Evolutionary conservation across 768 basidiomycete species (phyloP).

Genomic region (Suillus spraguei): DNA sequence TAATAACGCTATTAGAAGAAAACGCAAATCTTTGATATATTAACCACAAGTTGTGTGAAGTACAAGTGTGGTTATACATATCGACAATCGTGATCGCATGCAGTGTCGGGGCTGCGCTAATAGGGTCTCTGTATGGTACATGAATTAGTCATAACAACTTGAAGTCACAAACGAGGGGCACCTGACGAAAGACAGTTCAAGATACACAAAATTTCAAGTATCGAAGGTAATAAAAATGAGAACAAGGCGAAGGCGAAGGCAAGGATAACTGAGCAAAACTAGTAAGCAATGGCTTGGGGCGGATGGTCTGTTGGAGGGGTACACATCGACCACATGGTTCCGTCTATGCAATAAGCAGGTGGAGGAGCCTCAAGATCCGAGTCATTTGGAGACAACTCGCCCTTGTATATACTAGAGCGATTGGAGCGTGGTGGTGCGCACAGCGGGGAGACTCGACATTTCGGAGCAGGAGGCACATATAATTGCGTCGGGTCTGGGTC

Average conservation of each 20-base stretch:
- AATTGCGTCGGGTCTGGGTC: conserved; percentile 23
- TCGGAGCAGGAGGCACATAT: conserved; percentile 9
- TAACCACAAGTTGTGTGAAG: conserved; percentile 1
- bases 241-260: background rate
- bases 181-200: background rate
- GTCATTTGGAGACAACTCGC: conserved; percentile 16
- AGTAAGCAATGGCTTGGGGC: background rate
- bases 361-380: conserved; percentile 29
- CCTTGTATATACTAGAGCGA: conserved; percentile 25
- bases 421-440: conserved; percentile 15
- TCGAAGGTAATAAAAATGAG: background rate
- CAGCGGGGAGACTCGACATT: background rate
- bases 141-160: background rate
- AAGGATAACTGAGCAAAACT: background rate
- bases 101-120: background rate
- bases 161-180: background rate
- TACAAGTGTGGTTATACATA: conserved; percentile 7
- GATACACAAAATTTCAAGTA: background rate
- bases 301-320: conserved; percentile 5
- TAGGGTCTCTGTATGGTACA: background rate
- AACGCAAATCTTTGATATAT: conserved; percentile 3
- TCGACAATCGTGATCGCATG: background rate
- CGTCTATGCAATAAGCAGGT: conserved; percentile 27
- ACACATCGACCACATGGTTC: conserved; percentile 11
- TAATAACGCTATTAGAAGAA: background rate